Percentiles rank a stretch among this genome's conserved stretches.
These are phyloP conservation scores for Eucalyptus fibrosa DNA, from an alignment of 345 rosid species.

Conservation along the genomic window DNA sequence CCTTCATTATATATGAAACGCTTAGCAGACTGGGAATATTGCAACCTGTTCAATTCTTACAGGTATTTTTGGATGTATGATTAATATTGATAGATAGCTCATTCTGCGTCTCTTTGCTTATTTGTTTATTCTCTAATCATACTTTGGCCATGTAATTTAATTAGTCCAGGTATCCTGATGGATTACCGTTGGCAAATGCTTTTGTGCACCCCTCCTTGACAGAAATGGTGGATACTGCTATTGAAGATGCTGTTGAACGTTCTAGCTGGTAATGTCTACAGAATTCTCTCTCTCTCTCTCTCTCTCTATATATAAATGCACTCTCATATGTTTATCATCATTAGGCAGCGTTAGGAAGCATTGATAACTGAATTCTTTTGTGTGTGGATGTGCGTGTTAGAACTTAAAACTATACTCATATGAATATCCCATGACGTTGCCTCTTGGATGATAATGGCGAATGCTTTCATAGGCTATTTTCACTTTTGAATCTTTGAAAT, in stretches of 20 bases:
- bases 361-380: not conserved
- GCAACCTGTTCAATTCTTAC: conserved; percentile 81
- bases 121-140: conserved; percentile 18
- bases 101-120: not conserved
- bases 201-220: conserved; percentile 80
- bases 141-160: conserved; percentile 18
- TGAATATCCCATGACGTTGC: not conserved
- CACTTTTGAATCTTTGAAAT: not conserved
- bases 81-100: not conserved
- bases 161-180: conserved; percentile 98
- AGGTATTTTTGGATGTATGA: conserved; percentile 32
- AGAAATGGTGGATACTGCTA: conserved; percentile 81
- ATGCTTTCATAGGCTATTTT: not conserved
- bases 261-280: conserved; percentile 67
- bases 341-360: not conserved
- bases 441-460: not conserved
- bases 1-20: conserved; percentile 62
- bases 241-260: conserved; percentile 80
- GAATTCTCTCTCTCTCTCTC: not conserved
- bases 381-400: not conserved
- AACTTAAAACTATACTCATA: not conserved
- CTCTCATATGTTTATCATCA: not conserved
- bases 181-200: conserved; percentile 53
- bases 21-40: conserved; percentile 86
- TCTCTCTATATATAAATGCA: not conserved